Conservation (phyloP, 1,139 yeast genomes). For the Hemisphaericaspora xylofermentans region DNA sequence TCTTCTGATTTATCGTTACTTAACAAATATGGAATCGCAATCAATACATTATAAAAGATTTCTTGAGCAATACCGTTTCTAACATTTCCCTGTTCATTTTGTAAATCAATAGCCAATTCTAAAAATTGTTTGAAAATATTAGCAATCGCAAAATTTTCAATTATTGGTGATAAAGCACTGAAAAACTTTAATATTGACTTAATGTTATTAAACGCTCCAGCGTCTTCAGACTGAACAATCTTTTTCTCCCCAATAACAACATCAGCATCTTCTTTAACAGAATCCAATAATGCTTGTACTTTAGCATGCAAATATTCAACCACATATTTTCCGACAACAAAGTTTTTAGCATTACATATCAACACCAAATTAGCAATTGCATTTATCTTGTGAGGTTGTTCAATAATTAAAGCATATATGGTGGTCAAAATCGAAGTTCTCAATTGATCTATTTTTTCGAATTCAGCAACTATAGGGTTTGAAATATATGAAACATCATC, state of each 20-base stretch:
- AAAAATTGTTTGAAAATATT: conserved; percentile 57
- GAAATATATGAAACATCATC: conserved; percentile 69
- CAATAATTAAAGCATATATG: conserved; percentile 66
- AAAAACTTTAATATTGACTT: conserved; percentile 73
- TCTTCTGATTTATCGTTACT: conserved; percentile 42
- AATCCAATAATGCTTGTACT: conserved; percentile 54
- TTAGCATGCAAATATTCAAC: conserved; percentile 68
- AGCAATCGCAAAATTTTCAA: conserved; percentile 52
- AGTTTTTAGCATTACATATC: conserved; percentile 65
- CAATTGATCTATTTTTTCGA: conserved; percentile 63
- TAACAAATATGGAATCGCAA: conserved; percentile 69
- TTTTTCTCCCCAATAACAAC: conserved; percentile 9
- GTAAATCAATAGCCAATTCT: conserved; percentile 56
- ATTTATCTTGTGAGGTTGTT: conserved; percentile 88
- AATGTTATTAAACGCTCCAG: conserved; percentile 70
- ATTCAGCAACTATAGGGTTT: conserved; percentile 66
- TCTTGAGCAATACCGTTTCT: conserved; percentile 69
- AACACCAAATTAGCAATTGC: conserved; percentile 69
- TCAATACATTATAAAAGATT: conserved; percentile 59
- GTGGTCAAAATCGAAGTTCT: conserved; percentile 62
- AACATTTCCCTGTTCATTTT: conserved; percentile 30
- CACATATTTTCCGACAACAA: conserved; percentile 66
- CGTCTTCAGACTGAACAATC: conserved; percentile 33
- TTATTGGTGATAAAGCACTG: conserved; percentile 61
- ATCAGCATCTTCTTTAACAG: conserved; percentile 20